Conservation (phyloP, 2,329 filamentous ascomycete species). For the Waltergamsia citrina region DNA sequence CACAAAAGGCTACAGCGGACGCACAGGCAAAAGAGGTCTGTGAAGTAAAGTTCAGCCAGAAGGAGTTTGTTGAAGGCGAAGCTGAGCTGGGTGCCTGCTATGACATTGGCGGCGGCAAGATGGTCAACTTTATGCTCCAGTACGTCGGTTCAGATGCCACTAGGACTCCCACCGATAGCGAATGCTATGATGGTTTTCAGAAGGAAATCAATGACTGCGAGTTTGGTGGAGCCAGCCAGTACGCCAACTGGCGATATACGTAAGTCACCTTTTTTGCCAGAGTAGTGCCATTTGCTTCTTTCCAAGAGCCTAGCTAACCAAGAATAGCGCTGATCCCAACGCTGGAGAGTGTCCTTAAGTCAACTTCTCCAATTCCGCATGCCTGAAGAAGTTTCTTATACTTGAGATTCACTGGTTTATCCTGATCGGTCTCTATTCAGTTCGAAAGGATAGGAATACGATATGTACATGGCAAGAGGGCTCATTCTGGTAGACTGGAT, state of each 20-base stretch:
- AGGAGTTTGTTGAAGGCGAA: background rate
- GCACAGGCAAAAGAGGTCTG: background rate
- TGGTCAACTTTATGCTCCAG: background rate
- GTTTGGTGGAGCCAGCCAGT: background rate
- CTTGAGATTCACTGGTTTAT: too few species aligned
- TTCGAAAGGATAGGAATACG: too few species aligned
- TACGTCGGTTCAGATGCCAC: background rate
- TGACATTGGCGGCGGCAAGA: background rate
- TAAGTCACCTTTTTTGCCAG: background rate
- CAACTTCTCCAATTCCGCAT: too few species aligned
- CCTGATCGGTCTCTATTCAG: too few species aligned
- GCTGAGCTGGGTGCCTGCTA: background rate
- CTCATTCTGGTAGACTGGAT: too few species aligned
- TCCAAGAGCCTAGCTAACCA: too few species aligned
- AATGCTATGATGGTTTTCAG: constrained; percentile 1
- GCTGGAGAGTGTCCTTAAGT: too few species aligned
- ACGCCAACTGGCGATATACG: constrained; percentile 2
- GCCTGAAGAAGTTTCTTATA: too few species aligned
- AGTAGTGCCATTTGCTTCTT: too few species aligned
- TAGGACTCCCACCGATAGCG: constrained; percentile 7
- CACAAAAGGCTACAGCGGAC: background rate
- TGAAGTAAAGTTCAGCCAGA: background rate
- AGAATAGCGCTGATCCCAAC: too few species aligned
- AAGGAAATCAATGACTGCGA: constrained; percentile 1
- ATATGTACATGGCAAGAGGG: too few species aligned